Evolutionary conservation across 2,329 filamentous ascomycete genomes (phyloP).

Genomic region (Aspergillus arachidicola): DNA sequence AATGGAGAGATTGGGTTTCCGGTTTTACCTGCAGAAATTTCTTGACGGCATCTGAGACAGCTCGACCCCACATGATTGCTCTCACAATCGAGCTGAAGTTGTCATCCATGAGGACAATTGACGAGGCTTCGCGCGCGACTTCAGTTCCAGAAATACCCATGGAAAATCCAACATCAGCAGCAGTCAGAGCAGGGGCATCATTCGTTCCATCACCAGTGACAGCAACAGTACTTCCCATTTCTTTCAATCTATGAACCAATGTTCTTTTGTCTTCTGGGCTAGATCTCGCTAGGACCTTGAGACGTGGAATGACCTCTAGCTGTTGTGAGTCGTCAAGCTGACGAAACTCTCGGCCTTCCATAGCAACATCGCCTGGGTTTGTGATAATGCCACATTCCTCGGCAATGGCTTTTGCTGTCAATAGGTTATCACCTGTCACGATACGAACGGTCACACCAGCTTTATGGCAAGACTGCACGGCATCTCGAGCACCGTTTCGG

Average conservation of each 20-base stretch:
- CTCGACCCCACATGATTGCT: constrained; percentile 62
- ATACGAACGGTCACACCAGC: constrained; percentile 67
- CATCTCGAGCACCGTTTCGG: constrained; percentile 60
- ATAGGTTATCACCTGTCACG: constrained; percentile 68
- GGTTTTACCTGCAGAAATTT: constrained; percentile 55
- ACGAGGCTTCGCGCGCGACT: constrained; percentile 62
- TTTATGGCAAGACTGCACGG: constrained; percentile 61
- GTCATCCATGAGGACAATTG: constrained; percentile 54
- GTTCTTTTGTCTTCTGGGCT: constrained; percentile 63
- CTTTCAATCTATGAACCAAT: constrained; percentile 57
- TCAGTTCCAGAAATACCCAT: constrained; percentile 65
- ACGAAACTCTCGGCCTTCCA: constrained; percentile 65
- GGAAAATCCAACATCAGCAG: constrained; percentile 63
- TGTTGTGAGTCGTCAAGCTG: constrained; percentile 56
- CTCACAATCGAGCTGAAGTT: constrained; percentile 64
- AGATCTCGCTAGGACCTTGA: constrained; percentile 61
- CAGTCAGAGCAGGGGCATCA: constrained; percentile 60
- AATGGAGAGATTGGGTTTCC: neutral
- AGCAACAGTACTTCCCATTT: constrained; percentile 55
- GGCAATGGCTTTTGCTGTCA: constrained; percentile 69
- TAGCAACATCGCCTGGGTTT: constrained; percentile 52
- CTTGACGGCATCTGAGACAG: constrained; percentile 61
- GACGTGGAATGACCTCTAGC: constrained; percentile 52
- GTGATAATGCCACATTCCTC: constrained; percentile 64
- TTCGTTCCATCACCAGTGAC: constrained; percentile 65